These are phyloP conservation scores for Erigeron canadensis DNA, from an alignment of 129 eudicot genomes.

Conservation along the genomic window DNA sequence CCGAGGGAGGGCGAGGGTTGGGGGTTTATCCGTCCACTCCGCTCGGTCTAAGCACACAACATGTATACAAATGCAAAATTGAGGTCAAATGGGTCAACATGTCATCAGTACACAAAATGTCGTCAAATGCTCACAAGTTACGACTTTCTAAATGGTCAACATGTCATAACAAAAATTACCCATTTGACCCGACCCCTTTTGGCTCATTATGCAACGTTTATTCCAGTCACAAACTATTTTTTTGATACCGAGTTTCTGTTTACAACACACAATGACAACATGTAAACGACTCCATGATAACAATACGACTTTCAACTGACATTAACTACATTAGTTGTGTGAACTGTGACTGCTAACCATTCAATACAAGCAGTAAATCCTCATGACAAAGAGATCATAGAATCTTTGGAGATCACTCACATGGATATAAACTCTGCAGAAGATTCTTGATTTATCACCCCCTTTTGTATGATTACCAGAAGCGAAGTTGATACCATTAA, in stretches of 20 bases:
- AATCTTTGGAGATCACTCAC: conserved; percentile 13
- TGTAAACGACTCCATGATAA: too few species aligned
- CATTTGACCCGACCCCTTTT: background rate
- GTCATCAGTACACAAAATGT: too few species aligned
- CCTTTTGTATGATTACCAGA: background rate
- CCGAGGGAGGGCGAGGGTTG: too few species aligned
- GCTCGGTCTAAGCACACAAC: too few species aligned
- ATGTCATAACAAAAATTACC: background rate
- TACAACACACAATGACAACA: background rate
- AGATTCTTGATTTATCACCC: conserved; percentile 5
- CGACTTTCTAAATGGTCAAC: too few species aligned
- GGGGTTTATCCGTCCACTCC: too few species aligned
- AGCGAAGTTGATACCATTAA: background rate
- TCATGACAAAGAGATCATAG: conserved; percentile 7
- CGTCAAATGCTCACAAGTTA: too few species aligned
- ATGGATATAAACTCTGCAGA: conserved; percentile 11
- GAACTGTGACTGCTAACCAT: conserved; percentile 9
- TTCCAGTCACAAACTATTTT: background rate
- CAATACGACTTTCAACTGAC: too few species aligned
- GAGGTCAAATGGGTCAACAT: too few species aligned
- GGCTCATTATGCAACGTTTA: background rate
- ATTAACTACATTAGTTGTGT: background rate
- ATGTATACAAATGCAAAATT: too few species aligned
- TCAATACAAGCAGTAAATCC: background rate
- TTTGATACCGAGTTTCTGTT: background rate